Percentiles rank a stretch among this genome's conserved stretches.
Conservation (phyloP, 352 stramenopile species). For the Phytophthora macrochlamydospora region DNA sequence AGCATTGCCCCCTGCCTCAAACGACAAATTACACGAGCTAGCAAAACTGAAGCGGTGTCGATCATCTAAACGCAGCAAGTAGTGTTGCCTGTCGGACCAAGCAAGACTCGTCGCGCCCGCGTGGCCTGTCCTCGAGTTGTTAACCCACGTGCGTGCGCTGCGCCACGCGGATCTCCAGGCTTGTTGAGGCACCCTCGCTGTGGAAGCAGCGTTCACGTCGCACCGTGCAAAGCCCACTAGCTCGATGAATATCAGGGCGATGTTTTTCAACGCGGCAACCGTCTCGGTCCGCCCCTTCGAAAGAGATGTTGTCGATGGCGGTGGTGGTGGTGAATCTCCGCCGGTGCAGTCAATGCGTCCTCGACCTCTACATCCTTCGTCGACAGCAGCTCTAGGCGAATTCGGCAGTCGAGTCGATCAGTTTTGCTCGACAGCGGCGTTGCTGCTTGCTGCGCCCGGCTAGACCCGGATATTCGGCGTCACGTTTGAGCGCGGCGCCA, state of each 20-base stretch:
- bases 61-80: too few species aligned
- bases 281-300: not conserved
- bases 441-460: too few species aligned
- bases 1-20: not conserved
- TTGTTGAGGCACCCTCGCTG: constrained; percentile 1
- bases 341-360: too few species aligned
- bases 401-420: too few species aligned
- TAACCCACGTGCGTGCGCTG: constrained; percentile 32
- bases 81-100: not conserved
- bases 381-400: too few species aligned
- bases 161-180: constrained; percentile 20
- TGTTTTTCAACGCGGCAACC: not conserved
- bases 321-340: too few species aligned
- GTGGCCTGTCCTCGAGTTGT: constrained; percentile 3
- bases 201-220: constrained; percentile 23
- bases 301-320: too few species aligned
- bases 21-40: not conserved
- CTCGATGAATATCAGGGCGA: too few species aligned
- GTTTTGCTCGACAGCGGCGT: too few species aligned
- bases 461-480: too few species aligned
- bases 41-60: not conserved
- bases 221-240: constrained; percentile 6
- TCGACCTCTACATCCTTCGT: too few species aligned
- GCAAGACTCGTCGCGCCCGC: not conserved
- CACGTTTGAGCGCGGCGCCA: too few species aligned